Evolutionary conservation across 139 green algal species (phyloP).

Genomic region (Penium margaritaceum): DNA sequence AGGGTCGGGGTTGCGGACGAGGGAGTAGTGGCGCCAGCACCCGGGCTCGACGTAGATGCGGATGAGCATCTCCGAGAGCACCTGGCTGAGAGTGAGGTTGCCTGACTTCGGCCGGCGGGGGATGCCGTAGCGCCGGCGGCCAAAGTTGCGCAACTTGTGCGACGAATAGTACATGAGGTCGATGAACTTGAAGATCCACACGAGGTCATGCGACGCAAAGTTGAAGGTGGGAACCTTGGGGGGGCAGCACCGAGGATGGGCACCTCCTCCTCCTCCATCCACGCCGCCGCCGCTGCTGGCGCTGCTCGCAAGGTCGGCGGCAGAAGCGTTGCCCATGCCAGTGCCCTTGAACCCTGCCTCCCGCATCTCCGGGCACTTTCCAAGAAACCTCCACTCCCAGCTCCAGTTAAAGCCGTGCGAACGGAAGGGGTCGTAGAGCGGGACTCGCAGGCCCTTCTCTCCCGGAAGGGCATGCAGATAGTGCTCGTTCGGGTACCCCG

Average conservation of each 20-base stretch:
- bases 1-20: constrained; percentile 7
- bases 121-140: constrained; percentile 25
- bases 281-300: background rate
- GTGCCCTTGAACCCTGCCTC: background rate
- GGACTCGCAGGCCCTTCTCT: background rate
- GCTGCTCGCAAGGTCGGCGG: background rate
- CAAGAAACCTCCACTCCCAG: constrained; percentile 28
- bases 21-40: background rate
- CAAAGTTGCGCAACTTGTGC: constrained; percentile 31
- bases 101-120: constrained; percentile 15
- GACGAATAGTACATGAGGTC: constrained; percentile 36
- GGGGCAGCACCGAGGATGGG: background rate
- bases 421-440: constrained; percentile 40
- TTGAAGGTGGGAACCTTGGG: constrained; percentile 13
- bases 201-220: constrained; percentile 9
- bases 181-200: constrained; percentile 20
- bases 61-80: constrained; percentile 37
- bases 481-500: constrained; percentile 19
- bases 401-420: constrained; percentile 29
- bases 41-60: constrained; percentile 8
- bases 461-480: constrained; percentile 36
- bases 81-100: constrained; percentile 31
- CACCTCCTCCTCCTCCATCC: background rate
- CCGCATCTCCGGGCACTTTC: background rate
- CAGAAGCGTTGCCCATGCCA: background rate